These are phyloP conservation scores for Miscanthus lutarioriparius DNA, from an alignment of 176 grass and related monocot genomes.

Conservation along the genomic window DNA sequence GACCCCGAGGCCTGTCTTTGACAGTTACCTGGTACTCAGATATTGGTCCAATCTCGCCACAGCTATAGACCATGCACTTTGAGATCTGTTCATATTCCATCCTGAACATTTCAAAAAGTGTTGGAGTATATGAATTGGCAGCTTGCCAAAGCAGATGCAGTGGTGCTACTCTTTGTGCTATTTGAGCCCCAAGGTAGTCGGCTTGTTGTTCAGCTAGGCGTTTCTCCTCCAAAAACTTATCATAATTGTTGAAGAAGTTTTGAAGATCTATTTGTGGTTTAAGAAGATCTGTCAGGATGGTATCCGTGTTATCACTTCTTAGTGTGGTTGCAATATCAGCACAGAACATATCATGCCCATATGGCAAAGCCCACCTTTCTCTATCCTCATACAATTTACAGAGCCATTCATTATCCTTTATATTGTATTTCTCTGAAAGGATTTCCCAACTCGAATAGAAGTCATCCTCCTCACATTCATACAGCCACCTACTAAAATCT, in stretches of 20 bases:
- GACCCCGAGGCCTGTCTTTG: slow-evolving; percentile 53
- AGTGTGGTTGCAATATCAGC: slow-evolving; percentile 66
- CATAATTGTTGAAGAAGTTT: slow-evolving; percentile 58
- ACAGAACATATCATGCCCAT: slow-evolving; percentile 60
- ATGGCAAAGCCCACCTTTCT: slow-evolving; percentile 79
- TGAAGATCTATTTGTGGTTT: slow-evolving; percentile 61
- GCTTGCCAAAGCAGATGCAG: slow-evolving; percentile 76
- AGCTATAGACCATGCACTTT: slow-evolving; percentile 61
- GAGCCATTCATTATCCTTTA: slow-evolving; percentile 83
- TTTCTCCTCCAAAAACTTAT: slow-evolving; percentile 71
- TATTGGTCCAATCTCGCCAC: slow-evolving; percentile 62
- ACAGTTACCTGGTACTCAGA: slow-evolving; percentile 70
- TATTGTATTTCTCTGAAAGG: slow-evolving; percentile 67
- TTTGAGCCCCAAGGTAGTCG: slow-evolving; percentile 70
- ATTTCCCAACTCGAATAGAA: slow-evolving; percentile 63
- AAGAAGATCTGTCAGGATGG: slow-evolving; percentile 55
- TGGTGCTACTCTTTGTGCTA: slow-evolving; percentile 52
- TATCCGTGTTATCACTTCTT: slow-evolving; percentile 53
- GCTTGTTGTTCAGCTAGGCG: slow-evolving; percentile 73
- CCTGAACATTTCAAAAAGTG: slow-evolving; percentile 75
- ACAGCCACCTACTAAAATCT: slow-evolving; percentile 69
- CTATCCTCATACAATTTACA: slow-evolving; percentile 66
- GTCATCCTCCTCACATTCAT: slow-evolving; percentile 60
- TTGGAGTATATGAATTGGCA: slow-evolving; percentile 65
- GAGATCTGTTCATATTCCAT: slow-evolving; percentile 68